Conservation (phyloP, 2,329 filamentous ascomycete species). For the Talaromyces islandicus region DNA sequence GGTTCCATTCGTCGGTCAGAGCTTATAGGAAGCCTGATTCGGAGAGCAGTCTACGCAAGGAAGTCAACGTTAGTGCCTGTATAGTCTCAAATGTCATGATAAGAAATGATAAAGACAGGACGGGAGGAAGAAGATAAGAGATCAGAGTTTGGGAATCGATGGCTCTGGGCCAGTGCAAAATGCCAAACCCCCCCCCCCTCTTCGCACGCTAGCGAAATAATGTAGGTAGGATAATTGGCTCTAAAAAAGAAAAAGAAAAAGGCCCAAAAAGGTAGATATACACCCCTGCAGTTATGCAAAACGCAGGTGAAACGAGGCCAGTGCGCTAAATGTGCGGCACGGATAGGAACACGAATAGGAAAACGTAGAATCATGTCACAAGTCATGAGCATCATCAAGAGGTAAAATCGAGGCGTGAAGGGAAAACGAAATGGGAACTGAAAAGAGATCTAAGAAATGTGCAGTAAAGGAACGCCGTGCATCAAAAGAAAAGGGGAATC, state of each 20-base stretch:
- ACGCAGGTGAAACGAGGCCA: slow-evolving; percentile 19
- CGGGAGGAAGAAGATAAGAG: not conserved
- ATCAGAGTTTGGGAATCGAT: not conserved
- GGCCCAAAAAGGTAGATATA: not conserved
- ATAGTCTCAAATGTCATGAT: not conserved
- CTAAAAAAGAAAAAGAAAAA: not conserved
- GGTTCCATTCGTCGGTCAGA: not conserved
- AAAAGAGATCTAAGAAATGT: slow-evolving; percentile 8
- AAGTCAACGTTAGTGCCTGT: slow-evolving; percentile 17
- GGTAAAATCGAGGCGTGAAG: not conserved
- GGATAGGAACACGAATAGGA: slow-evolving; percentile 11
- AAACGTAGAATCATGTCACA: not conserved
- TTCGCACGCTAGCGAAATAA: not conserved
- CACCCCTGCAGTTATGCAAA: not conserved
- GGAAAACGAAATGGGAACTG: not conserved
- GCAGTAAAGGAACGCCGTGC: slow-evolving; percentile 1
- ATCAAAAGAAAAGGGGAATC: slow-evolving; percentile 11
- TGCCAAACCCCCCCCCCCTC: not conserved
- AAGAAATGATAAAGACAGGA: slow-evolving; percentile 1
- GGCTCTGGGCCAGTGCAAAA: not conserved
- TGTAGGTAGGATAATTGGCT: not conserved
- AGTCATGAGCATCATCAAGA: not conserved
- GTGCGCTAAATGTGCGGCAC: slow-evolving; percentile 16
- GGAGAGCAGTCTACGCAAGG: slow-evolving; percentile 43
- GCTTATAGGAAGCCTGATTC: slow-evolving; percentile 43